Evolutionary conservation across 2,329 filamentous ascomycete species (phyloP), one percentile per base, ranked within the genome.

Genomic region (Penicillium sp.): DNA sequence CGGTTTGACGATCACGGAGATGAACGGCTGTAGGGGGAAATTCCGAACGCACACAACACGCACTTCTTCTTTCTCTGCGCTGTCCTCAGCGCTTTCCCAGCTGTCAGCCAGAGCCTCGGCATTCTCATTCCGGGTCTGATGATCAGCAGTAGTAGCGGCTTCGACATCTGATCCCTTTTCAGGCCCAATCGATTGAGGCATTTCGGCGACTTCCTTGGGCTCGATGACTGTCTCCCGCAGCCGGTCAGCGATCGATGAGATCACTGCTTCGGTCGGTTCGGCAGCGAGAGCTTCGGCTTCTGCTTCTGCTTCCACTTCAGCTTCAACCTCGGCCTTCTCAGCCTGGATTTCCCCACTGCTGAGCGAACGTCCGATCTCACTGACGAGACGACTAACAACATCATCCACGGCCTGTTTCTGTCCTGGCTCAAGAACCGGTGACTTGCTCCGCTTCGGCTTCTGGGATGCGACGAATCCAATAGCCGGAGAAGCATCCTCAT

Each of bases 21-120:
- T 93, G 82, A 96, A 99, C 4, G 95, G 95, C 74, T 90, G 91
- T 88, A 99, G 91, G 16, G 95, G 95, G 74, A 99, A 96, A 74
- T 96, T 96, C 79, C 90, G 95, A 47, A 98, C 93, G 71, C 85
- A 88, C 63, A 96, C 86, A 26, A 86, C 82, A 46, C 82, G 78
- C 4, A 84, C 75, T 51, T 86, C 83, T 57, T 87, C 86, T 64
- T 89, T 86, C 72, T 91, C 89, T 33, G 85, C 83, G 47, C 70
- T 69, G 54, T 85, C 85, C 67, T 93, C 91, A 4, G 89, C 90
- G 62, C 88, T 96, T 79, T 96, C 92, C 92, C 92, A 96, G 75
- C 88, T 93, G 63, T 96, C 92, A n/a, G 86, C 90, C 47, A 92
- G 59, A n/a, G 69, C 79, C 39, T 83, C 77, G 50, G 79, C 76